Evolutionary conservation across 169 alveolate genomes (phyloP).

Genomic region (Eimeria necatrix): DNA sequence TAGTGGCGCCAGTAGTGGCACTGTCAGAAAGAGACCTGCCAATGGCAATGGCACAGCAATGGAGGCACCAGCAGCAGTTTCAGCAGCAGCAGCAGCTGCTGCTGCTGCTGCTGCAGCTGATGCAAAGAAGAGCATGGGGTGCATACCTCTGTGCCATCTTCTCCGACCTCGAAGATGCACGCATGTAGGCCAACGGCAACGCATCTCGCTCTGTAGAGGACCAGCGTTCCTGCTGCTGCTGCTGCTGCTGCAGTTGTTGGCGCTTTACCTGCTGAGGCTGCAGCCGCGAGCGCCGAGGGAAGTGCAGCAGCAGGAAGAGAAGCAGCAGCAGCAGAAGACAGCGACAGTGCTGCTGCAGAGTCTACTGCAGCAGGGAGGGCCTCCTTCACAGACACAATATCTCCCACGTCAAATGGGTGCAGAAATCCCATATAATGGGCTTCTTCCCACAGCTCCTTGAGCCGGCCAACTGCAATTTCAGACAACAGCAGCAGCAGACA

Average conservation of each 20-base stretch:
- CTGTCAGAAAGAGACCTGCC: too few species aligned
- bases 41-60: too few species aligned
- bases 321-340: neutral
- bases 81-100: neutral
- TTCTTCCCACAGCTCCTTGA: neutral
- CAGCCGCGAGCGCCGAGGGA: neutral
- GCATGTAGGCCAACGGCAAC: neutral
- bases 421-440: slow-evolving; percentile 17
- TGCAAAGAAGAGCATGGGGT: too few species aligned
- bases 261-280: neutral
- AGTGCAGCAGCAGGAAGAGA: neutral
- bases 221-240: neutral
- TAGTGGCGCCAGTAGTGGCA: too few species aligned
- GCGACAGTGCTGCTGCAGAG: neutral
- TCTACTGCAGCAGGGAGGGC: neutral
- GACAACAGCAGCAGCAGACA: too few species aligned
- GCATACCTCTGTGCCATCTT: slow-evolving; percentile 20
- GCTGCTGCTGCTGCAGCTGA: neutral
- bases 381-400: neutral
- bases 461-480: neutral
- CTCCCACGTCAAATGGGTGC: slow-evolving; percentile 47
- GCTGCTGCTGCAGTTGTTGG: neutral
- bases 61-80: neutral
- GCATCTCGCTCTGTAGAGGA: slow-evolving; percentile 13
- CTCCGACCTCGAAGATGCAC: neutral